A percentile compares a stretch with the other conserved stretches of the same genome.
Conservation (phyloP, 2,329 filamentous ascomycete genomes). For the Fusarium nodosum region DNA sequence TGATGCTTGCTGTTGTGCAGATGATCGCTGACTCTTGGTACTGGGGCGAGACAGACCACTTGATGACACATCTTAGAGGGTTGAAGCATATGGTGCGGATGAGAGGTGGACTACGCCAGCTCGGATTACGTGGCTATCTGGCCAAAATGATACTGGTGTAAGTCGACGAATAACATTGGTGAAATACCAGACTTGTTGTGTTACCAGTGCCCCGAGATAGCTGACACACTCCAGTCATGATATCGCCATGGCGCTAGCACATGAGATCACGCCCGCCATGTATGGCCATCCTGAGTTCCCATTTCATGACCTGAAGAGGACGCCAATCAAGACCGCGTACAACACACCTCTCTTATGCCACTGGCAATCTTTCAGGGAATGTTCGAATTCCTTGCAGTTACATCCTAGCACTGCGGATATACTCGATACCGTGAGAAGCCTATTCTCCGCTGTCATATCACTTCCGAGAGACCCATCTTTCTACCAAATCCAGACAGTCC, state of each 20-base stretch:
- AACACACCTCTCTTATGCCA: slow-evolving; percentile 63
- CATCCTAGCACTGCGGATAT: slow-evolving; percentile 63
- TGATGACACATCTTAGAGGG: slow-evolving; percentile 62
- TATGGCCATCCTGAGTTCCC: slow-evolving; percentile 59
- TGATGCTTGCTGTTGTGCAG: slow-evolving; percentile 63
- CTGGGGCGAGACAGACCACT: slow-evolving; percentile 62
- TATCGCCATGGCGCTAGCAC: slow-evolving; percentile 62
- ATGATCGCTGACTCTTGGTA: slow-evolving; percentile 68
- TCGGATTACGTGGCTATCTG: slow-evolving; percentile 63
- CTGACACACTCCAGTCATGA: slow-evolving; percentile 58
- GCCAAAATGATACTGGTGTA: slow-evolving; percentile 65
- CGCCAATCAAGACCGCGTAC: slow-evolving; percentile 60
- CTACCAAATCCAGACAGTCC: slow-evolving; percentile 57
- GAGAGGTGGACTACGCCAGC: slow-evolving; percentile 60
- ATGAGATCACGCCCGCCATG: slow-evolving; percentile 60
- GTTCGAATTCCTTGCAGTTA: slow-evolving; percentile 58
- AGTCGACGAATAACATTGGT: slow-evolving; percentile 38
- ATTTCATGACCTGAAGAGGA: slow-evolving; percentile 56
- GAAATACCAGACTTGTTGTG: neutral
- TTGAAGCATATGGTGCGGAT: slow-evolving; percentile 63
- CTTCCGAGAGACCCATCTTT: slow-evolving; percentile 54
- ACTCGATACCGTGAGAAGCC: slow-evolving; percentile 65
- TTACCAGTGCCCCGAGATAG: neutral
- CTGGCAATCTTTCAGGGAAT: slow-evolving; percentile 59
- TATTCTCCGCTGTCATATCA: slow-evolving; percentile 60